Evolutionary conservation across 2,329 filamentous ascomycete species (phyloP).

Genomic region (Allantophomopsis cytisporea): DNA sequence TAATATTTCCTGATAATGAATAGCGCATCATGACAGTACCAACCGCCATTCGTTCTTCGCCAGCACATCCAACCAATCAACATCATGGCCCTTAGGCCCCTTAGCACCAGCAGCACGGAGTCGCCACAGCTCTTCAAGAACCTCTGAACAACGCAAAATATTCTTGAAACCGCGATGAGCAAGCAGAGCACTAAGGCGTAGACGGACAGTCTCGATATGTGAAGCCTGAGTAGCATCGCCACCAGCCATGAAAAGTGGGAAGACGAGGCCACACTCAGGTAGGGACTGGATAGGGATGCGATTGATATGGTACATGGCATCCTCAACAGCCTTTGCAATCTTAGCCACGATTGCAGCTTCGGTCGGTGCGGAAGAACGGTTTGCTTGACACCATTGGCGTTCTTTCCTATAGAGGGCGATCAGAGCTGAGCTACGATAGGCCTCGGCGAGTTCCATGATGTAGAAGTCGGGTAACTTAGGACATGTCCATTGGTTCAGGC

Average conservation of each 20-base stretch:
- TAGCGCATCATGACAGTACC: background rate
- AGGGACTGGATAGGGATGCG: slow-evolving; percentile 1
- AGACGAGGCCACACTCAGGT: slow-evolving; percentile 2
- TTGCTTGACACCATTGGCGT: slow-evolving; percentile 1
- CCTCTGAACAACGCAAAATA: slow-evolving; percentile 1
- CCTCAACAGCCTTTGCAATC: background rate
- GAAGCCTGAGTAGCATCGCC: slow-evolving; percentile 2
- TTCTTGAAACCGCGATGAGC: slow-evolving; percentile 2
- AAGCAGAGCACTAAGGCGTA: background rate
- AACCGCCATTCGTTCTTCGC: background rate
- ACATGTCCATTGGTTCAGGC: slow-evolving; percentile 3
- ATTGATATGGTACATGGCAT: background rate
- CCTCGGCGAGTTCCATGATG: slow-evolving; percentile 2
- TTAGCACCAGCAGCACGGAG: background rate
- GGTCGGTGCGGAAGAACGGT: background rate
- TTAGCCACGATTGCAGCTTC: background rate
- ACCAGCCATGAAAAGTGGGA: slow-evolving; percentile 5
- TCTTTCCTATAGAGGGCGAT: slow-evolving; percentile 4
- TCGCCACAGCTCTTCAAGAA: slow-evolving; percentile 5
- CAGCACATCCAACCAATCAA: slow-evolving; percentile 3
- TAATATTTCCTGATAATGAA: too few relatives aligned
- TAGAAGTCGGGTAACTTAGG: slow-evolving; percentile 1
- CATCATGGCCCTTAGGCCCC: background rate
- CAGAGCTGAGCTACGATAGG: slow-evolving; percentile 4
- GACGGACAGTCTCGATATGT: slow-evolving; percentile 2